phyloP scores from a whole-genome alignment of 2,329 filamentous ascomycete species.

The Metarhizium humberi region DNA sequence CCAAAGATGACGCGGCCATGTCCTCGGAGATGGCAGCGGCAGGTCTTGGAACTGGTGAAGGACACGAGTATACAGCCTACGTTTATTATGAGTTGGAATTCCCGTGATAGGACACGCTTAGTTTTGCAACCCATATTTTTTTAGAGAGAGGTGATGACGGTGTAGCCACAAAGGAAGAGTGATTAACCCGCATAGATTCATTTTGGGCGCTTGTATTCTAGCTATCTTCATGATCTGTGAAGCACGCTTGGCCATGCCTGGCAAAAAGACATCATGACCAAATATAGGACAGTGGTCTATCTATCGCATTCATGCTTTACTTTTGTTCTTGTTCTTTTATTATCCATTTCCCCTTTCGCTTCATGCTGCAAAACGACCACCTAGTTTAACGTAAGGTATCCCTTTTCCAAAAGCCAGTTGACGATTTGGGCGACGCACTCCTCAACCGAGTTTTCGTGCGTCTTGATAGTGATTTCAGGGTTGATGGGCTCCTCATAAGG shows the following conservation, averaged over 20 bases:
- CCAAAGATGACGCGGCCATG: conserved; percentile 75
- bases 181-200: conserved; percentile 5
- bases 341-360: not conserved
- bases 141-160: not conserved
- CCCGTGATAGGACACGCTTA: conserved; percentile 20
- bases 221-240: conserved; percentile 12
- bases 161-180: not conserved
- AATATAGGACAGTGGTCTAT: not conserved
- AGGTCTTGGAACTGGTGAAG: conserved; percentile 57
- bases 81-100: conserved; percentile 96
- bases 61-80: conserved; percentile 85
- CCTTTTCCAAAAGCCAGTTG: conserved; percentile 64
- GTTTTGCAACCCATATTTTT: not conserved
- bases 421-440: conserved; percentile 83
- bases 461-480: conserved; percentile 81
- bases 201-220: conserved; percentile 20
- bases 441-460: conserved; percentile 73
- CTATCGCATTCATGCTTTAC: not conserved
- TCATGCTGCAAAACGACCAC: not conserved
- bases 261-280: not conserved
- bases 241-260: not conserved
- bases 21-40: conserved; percentile 78
- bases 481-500: conserved; percentile 86
- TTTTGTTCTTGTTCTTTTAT: not conserved
- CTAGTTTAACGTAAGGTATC: conserved; percentile 26